Evolutionary conservation across 352 stramenopile genomes (phyloP).

Genomic region (Phytophthora cryptogea): DNA sequence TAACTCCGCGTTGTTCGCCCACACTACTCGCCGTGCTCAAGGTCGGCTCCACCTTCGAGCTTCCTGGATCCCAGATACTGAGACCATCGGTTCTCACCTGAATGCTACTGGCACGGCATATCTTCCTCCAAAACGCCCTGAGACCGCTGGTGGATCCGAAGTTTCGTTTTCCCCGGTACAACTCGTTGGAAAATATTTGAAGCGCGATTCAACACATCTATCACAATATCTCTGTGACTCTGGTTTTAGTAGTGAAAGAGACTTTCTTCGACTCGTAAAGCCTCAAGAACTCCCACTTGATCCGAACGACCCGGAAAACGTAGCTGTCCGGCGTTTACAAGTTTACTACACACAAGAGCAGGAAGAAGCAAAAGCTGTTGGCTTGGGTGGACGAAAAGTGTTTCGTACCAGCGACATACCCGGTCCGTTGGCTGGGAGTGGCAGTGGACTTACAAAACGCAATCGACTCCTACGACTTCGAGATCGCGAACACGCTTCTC

Average conservation of each 20-base stretch:
- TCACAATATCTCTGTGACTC: conserved; percentile 32
- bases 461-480: conserved; percentile 64
- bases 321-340: conserved; percentile 48
- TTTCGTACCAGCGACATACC: conserved; percentile 29
- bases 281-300: conserved; percentile 51
- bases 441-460: conserved; percentile 57
- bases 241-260: conserved; percentile 58
- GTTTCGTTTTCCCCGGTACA: conserved; percentile 15
- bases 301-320: conserved; percentile 78
- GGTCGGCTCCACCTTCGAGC: conserved; percentile 51
- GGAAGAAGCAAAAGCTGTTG: conserved; percentile 37
- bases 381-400: conserved; percentile 25
- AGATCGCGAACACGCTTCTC: conserved; percentile 52
- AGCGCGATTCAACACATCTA: conserved; percentile 10
- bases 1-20: conserved; percentile 50
- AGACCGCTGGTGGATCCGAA: conserved; percentile 16
- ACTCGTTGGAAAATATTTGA: conserved; percentile 24
- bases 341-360: conserved; percentile 41
- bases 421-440: conserved; percentile 20
- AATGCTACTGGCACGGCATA: conserved; percentile 9
- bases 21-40: conserved; percentile 45
- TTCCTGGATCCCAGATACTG: conserved; percentile 40
- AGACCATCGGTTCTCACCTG: background rate
- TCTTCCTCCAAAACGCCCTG: conserved; percentile 32
- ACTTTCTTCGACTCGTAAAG: conserved; percentile 62